These are phyloP conservation scores for Chenopodium album DNA, from an alignment of 148 eudicot genomes.

Conservation along the genomic window DNA sequence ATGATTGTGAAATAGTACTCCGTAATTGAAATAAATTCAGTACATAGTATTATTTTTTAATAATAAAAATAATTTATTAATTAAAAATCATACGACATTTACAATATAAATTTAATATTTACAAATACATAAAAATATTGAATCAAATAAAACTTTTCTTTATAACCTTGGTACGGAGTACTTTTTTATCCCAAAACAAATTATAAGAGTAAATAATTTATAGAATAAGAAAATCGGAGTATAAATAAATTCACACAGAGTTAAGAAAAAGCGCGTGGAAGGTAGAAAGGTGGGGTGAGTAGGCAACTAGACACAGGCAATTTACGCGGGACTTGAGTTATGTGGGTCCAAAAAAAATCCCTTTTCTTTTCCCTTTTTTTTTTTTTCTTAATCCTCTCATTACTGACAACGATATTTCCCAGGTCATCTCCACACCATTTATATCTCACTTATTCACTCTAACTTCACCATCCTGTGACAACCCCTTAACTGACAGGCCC, in stretches of 20 bases:
- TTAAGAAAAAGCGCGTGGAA: not conserved
- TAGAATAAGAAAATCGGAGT: no score
- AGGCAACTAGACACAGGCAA: not conserved
- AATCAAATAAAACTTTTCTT: no score
- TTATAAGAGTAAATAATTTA: not conserved
- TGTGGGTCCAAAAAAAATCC: not conserved
- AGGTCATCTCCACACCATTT: not conserved
- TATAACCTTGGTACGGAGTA: no score
- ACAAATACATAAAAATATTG: no score
- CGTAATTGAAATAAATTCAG: no score
- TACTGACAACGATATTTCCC: not conserved
- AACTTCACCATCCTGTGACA: not conserved
- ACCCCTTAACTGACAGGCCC: not conserved
- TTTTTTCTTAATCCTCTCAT: not conserved
- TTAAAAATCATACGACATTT: no score
- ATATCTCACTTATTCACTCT: not conserved
- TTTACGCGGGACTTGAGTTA: not conserved
- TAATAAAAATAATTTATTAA: no score
- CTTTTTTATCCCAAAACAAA: no score
- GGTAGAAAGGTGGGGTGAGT: not conserved
- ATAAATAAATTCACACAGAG: no score
- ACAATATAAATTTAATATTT: no score
- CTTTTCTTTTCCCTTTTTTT: not conserved
- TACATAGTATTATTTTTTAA: no score
- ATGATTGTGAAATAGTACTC: no score